These are phyloP conservation scores for Hawksworthiomyces lignivorus DNA, from an alignment of 2,329 filamentous ascomycete genomes.

Conservation along the genomic window DNA sequence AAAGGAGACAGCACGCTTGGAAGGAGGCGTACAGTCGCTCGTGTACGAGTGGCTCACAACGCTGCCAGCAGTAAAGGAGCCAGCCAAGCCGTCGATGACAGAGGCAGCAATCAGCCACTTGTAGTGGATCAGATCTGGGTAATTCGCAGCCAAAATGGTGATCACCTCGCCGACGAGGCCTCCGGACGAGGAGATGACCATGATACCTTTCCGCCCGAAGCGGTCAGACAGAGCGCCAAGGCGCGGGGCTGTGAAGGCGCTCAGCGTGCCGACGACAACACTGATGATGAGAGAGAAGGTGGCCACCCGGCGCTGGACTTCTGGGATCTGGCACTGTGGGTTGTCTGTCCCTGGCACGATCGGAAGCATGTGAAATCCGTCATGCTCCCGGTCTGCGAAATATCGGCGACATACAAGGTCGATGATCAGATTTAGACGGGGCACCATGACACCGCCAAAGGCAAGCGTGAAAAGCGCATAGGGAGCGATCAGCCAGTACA, in stretches of 20 bases:
- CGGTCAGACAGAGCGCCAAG: conserved; percentile 81
- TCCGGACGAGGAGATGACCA: conserved; percentile 68
- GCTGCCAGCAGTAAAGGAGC: conserved; percentile 79
- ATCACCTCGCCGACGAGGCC: conserved; percentile 66
- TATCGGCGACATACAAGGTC: conserved; percentile 78
- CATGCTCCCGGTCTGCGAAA: conserved; percentile 59
- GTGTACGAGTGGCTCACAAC: conserved; percentile 77
- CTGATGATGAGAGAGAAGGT: conserved; percentile 71
- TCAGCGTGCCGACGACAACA: conserved; percentile 66
- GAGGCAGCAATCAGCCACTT: conserved; percentile 72
- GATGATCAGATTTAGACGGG: conserved; percentile 80
- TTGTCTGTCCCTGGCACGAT: conserved; percentile 63
- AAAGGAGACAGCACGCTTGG: conserved; percentile 72
- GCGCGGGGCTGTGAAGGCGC: conserved; percentile 74
- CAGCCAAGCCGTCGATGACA: conserved; percentile 72
- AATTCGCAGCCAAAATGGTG: conserved; percentile 70
- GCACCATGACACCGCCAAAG: conserved; percentile 78
- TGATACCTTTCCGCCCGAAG: conserved; percentile 68
- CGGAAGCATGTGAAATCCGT: conserved; percentile 52
- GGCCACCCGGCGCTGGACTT: conserved; percentile 69
- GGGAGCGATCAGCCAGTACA: conserved; percentile 74
- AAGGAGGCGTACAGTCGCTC: conserved; percentile 77
- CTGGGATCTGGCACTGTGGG: conserved; percentile 64
- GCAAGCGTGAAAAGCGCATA: conserved; percentile 78
- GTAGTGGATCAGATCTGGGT: conserved; percentile 64